phyloP scores from a whole-genome alignment of 2,329 filamentous ascomycete genomes.

The Elsinoe perseae region DNA sequence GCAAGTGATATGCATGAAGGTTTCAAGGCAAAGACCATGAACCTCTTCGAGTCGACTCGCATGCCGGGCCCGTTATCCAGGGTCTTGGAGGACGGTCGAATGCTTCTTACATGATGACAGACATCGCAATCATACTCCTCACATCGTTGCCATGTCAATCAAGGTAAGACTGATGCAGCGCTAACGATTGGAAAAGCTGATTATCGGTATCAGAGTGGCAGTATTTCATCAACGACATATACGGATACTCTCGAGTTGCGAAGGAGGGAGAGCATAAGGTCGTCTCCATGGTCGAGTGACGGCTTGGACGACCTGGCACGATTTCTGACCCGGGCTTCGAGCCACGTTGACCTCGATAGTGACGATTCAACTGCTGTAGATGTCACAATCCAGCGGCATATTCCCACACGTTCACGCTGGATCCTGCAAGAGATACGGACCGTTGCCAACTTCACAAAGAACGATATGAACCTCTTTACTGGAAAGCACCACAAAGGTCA shows the following conservation, averaged over 20 bases:
- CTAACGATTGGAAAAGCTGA: too few relatives aligned
- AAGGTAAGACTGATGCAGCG: too few relatives aligned
- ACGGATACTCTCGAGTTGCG: neutral
- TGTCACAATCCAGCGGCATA: neutral
- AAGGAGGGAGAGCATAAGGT: neutral
- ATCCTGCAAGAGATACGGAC: neutral
- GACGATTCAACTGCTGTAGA: neutral
- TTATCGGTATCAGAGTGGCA: neutral
- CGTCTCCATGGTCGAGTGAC: neutral
- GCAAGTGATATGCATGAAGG: too few relatives aligned
- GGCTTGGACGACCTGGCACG: neutral
- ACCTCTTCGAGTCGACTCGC: too few relatives aligned
- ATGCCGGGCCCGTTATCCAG: too few relatives aligned
- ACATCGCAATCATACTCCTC: too few relatives aligned
- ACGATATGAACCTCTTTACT: neutral
- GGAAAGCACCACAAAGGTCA: too few relatives aligned
- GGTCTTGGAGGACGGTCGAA: too few relatives aligned
- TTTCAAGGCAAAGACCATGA: too few relatives aligned
- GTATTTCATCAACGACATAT: neutral
- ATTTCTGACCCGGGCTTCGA: neutral
- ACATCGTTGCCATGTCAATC: too few relatives aligned
- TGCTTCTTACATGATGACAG: too few relatives aligned
- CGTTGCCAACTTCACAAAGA: neutral
- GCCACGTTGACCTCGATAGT: neutral
- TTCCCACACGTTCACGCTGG: neutral